A percentile compares a stretch with the other conserved stretches of the same genome.
Conservation (phyloP, 2,329 filamentous ascomycete species). For the Furcasterigmium sp. region DNA sequence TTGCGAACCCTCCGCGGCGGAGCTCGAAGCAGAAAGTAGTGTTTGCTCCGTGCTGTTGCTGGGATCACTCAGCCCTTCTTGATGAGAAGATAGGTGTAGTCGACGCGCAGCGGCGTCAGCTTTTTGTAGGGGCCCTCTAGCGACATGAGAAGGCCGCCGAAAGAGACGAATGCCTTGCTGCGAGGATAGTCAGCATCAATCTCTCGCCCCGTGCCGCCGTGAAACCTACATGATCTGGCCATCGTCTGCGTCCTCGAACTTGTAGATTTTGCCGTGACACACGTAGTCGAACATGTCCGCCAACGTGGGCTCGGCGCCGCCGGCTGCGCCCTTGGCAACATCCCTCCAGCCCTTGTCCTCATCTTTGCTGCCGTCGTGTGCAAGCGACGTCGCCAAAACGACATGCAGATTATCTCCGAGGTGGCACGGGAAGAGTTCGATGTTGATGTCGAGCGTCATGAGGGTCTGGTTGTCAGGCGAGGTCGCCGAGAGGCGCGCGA, state of each 20-base stretch:
- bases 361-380: constrained; percentile 78
- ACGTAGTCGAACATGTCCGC: constrained; percentile 86
- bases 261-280: constrained; percentile 83
- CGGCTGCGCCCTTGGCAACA: constrained; percentile 43
- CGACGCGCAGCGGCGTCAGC: constrained; percentile 83
- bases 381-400: constrained; percentile 77
- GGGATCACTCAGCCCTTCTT: constrained; percentile 65
- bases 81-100: constrained; percentile 86
- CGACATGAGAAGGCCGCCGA: constrained; percentile 85
- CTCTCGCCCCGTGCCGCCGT: not conserved
- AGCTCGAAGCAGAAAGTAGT: not conserved
- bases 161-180: constrained; percentile 91
- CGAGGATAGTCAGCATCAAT: constrained; percentile 4
- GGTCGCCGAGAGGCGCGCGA: constrained; percentile 75
- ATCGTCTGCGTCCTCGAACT: constrained; percentile 75
- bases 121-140: constrained; percentile 95
- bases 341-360: constrained; percentile 80
- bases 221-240: constrained; percentile 76
- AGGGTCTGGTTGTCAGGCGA: constrained; percentile 69
- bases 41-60: not conserved
- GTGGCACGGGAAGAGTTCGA: constrained; percentile 77
- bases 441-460: constrained; percentile 89
- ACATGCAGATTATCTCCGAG: constrained; percentile 74
- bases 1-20: not conserved
- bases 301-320: constrained; percentile 51